Evolutionary conservation across 768 basidiomycete genomes (phyloP).

Genomic region (Rubroboletus satanas): DNA sequence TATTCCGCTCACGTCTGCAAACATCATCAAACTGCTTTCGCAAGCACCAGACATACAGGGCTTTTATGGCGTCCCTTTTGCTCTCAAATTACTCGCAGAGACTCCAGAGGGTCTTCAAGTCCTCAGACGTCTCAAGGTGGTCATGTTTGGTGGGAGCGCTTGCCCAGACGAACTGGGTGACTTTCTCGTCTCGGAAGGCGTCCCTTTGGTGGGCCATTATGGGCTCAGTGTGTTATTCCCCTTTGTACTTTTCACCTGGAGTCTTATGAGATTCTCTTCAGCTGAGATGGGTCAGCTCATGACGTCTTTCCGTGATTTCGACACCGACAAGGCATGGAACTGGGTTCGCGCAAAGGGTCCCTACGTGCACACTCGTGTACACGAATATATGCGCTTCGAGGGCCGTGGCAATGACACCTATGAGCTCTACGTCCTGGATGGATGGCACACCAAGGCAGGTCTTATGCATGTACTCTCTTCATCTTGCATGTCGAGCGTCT

Average conservation of each 20-base stretch:
- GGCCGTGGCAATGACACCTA: slow-evolving; percentile 38
- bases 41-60: slow-evolving; percentile 33
- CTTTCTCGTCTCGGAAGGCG: slow-evolving; percentile 43
- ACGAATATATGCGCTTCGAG: slow-evolving; percentile 42
- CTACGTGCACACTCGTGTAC: slow-evolving; percentile 10
- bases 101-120: slow-evolving; percentile 40
- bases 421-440: slow-evolving; percentile 49
- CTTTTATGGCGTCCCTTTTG: slow-evolving; percentile 36
- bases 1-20: slow-evolving; percentile 44
- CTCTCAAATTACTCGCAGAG: slow-evolving; percentile 47
- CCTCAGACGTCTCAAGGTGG: slow-evolving; percentile 44
- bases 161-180: slow-evolving; percentile 54
- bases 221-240: slow-evolving; percentile 40
- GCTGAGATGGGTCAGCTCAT: slow-evolving; percentile 39
- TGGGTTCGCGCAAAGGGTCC: slow-evolving; percentile 41
- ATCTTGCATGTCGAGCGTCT: neutral
- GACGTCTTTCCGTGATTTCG: slow-evolving; percentile 47
- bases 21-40: slow-evolving; percentile 38
- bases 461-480: slow-evolving; percentile 4
- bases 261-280: neutral
- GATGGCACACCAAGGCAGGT: slow-evolving; percentile 47
- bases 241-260: neutral
- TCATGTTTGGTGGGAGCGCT: slow-evolving; percentile 49
- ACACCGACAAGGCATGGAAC: slow-evolving; percentile 53
- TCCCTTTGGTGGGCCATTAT: slow-evolving; percentile 46